These are phyloP conservation scores for Blastomyces parvus DNA, from an alignment of 2,329 filamentous ascomycete genomes.

Conservation along the genomic window DNA sequence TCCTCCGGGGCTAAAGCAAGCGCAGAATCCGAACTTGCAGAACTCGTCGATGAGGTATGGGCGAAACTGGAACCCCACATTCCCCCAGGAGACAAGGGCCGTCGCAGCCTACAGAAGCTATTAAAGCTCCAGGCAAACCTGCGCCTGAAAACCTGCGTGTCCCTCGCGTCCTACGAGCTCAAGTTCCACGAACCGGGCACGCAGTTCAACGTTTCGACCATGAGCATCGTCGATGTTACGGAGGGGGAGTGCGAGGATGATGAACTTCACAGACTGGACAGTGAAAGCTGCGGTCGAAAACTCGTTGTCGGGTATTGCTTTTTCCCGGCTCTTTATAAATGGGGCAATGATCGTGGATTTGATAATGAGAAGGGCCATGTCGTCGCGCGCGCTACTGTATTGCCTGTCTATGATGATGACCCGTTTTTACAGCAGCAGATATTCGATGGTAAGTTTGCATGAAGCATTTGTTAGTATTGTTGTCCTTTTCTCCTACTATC, in stretches of 20 bases:
- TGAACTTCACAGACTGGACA: background rate
- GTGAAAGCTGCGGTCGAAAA: background rate
- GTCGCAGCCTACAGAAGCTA: constrained; percentile 2
- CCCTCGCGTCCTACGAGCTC: constrained; percentile 2
- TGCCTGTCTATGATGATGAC: constrained; percentile 5
- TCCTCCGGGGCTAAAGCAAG: background rate
- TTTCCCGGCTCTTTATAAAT: constrained; percentile 7
- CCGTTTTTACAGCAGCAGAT: constrained; percentile 1
- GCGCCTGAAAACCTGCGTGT: constrained; percentile 4
- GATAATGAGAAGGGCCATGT: constrained; percentile 2
- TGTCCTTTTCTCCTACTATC: background rate
- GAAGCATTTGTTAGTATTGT: background rate
- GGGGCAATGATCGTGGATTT: constrained; percentile 7
- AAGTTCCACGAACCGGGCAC: background rate
- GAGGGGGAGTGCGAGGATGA: constrained; percentile 7
- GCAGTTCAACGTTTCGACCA: constrained; percentile 2
- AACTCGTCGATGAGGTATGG: constrained; percentile 7
- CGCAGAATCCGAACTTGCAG: background rate
- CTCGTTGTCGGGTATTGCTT: constrained; percentile 6
- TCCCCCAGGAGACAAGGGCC: constrained; percentile 1
- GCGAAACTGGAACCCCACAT: background rate
- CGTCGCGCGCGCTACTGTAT: constrained; percentile 2
- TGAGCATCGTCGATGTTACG: constrained; percentile 7
- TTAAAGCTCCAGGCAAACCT: constrained; percentile 6
- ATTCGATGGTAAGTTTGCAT: constrained; percentile 4